Conservation (phyloP, 2,329 filamentous ascomycete genomes). For the Trichoderma sp. region DNA sequence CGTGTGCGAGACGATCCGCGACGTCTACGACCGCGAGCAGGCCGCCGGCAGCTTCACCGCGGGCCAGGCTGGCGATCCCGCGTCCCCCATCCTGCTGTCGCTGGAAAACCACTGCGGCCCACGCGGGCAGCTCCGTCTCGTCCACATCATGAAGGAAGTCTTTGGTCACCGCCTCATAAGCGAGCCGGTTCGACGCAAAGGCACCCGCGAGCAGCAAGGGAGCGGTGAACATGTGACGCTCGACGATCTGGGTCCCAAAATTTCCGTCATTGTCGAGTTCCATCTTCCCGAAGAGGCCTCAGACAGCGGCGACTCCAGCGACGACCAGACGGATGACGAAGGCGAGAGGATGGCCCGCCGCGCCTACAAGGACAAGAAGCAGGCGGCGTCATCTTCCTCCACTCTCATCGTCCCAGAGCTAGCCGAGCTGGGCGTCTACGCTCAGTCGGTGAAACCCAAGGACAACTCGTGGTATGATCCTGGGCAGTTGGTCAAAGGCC, state of each 20-base stretch:
- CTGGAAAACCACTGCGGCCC: conserved; percentile 65
- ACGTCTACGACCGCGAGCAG: conserved; percentile 59
- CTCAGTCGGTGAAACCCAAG: conserved; percentile 65
- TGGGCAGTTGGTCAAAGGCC: conserved; percentile 49
- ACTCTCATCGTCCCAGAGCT: conserved; percentile 61
- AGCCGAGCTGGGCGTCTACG: conserved; percentile 64
- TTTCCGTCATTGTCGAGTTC: conserved; percentile 66
- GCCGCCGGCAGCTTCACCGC: conserved; percentile 32
- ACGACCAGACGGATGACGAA: conserved; percentile 41
- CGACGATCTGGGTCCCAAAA: conserved; percentile 58
- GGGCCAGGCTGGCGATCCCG: conserved; percentile 36
- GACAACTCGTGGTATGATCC: conserved; percentile 64
- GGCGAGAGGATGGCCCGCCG: conserved; percentile 46
- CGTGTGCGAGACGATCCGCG: conserved; percentile 64
- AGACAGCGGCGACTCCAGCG: conserved; percentile 38
- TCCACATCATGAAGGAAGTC: conserved; percentile 63
- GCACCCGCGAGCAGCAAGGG: conserved; percentile 52
- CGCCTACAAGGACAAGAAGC: conserved; percentile 54
- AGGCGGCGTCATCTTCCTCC: conserved; percentile 41
- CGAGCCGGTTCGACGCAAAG: conserved; percentile 54
- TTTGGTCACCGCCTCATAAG: conserved; percentile 59
- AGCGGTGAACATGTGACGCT: conserved; percentile 54
- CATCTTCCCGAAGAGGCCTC: conserved; percentile 54
- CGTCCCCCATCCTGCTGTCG: conserved; percentile 61
- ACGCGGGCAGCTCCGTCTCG: conserved; percentile 59